These are phyloP conservation scores for Malus fusca DNA, from an alignment of 306 rosid species.

Conservation along the genomic window DNA sequence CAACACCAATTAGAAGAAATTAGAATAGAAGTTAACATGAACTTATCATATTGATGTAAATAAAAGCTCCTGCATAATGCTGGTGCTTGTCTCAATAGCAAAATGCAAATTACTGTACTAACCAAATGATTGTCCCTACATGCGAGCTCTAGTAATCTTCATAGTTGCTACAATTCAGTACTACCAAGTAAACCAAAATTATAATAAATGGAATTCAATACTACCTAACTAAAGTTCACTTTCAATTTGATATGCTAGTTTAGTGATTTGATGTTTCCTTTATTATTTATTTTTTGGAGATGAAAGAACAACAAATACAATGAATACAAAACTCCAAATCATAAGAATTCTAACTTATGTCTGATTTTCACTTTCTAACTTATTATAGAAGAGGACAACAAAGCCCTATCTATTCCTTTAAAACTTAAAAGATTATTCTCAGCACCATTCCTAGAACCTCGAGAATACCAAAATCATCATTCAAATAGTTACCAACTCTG, in stretches of 20 bases:
- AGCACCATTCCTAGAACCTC: background rate
- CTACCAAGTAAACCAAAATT: background rate
- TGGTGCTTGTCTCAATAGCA: background rate
- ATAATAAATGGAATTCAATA: background rate
- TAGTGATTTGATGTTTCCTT: background rate
- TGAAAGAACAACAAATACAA: background rate
- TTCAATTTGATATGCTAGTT: background rate
- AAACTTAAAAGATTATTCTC: background rate
- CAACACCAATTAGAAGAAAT: conserved; percentile 19
- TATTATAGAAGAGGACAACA: background rate
- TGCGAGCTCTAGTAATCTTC: background rate
- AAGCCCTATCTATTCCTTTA: background rate
- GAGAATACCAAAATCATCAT: background rate
- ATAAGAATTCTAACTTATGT: background rate
- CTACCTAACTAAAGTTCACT: background rate
- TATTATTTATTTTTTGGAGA: background rate
- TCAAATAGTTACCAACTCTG: background rate
- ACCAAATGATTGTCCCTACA: background rate
- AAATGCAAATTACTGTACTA: background rate
- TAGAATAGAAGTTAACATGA: conserved; percentile 14
- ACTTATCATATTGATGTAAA: background rate
- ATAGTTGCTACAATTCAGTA: background rate
- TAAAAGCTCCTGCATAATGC: conserved; percentile 2
- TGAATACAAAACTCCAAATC: background rate
- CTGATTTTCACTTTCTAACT: background rate